A percentile compares a stretch with the other conserved stretches of the same genome.
These are phyloP conservation scores for Penicillium parvum DNA, from an alignment of 495 filamentous ascomycete species.

Conservation along the genomic window DNA sequence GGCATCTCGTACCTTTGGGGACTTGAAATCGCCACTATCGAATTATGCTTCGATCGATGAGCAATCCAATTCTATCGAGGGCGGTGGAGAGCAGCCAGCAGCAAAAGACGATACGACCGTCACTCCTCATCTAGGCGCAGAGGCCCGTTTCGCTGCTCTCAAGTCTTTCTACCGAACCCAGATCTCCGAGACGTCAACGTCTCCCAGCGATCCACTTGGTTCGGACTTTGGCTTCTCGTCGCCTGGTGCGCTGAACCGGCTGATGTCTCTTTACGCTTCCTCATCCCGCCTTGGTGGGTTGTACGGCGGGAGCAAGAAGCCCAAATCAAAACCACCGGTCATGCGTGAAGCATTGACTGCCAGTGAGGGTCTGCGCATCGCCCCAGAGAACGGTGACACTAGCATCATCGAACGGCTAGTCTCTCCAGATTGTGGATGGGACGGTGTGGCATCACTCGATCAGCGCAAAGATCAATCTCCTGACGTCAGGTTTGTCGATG, in stretches of 20 bases:
- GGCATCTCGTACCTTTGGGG: conserved; percentile 31
- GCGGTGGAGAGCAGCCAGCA: conserved; percentile 6
- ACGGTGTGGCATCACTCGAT: conserved; percentile 45
- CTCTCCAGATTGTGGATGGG: conserved; percentile 48
- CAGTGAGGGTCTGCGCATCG: conserved; percentile 63
- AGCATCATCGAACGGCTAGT: conserved; percentile 39
- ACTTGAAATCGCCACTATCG: conserved; percentile 40
- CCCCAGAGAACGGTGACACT: conserved; percentile 47
- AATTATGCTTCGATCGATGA: conserved; percentile 36
- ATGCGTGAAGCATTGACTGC: conserved; percentile 75
- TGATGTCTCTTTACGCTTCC: conserved; percentile 87
- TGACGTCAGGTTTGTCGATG: conserved; percentile 51
- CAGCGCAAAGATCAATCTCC: conserved; percentile 51
- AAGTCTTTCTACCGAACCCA: conserved; percentile 72
- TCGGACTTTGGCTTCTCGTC: conserved; percentile 63
- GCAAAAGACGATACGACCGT: conserved; percentile 15
- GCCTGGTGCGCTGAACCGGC: conserved; percentile 72
- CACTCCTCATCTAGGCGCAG: conserved; percentile 27
- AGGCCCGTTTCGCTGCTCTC: conserved; percentile 48
- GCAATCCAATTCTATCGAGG: conserved; percentile 15
- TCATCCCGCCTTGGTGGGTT: conserved; percentile 38
- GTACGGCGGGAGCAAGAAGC: conserved; percentile 56
- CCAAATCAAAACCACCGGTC: conserved; percentile 58
- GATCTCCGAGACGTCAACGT: conserved; percentile 53
- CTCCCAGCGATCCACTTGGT: conserved; percentile 47